Evolutionary conservation across 2,329 filamentous ascomycete species (phyloP).

Genomic region (Alternaria sp.): DNA sequence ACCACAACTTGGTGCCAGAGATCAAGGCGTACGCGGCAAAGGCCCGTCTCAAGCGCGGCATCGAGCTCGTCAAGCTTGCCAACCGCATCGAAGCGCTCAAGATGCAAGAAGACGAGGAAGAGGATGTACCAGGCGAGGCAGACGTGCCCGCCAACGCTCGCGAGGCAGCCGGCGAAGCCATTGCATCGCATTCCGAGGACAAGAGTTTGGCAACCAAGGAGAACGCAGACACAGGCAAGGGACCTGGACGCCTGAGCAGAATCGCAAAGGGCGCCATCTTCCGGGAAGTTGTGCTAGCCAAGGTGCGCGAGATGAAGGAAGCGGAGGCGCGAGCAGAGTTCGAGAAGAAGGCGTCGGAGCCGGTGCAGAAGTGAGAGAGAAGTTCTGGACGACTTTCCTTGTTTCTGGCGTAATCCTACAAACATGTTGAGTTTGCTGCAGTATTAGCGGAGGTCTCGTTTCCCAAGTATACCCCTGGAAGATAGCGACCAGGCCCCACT

Average conservation of each 20-base stretch:
- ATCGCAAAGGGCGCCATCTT: constrained; percentile 78
- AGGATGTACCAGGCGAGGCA: constrained; percentile 64
- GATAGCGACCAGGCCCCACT: constrained; percentile 23
- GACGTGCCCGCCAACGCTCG: constrained; percentile 69
- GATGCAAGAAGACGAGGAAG: constrained; percentile 88
- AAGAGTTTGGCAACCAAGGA: constrained; percentile 41
- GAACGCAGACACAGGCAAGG: constrained; percentile 48
- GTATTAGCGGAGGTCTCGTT: constrained; percentile 29
- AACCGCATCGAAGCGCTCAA: constrained; percentile 96
- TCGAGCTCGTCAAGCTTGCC: constrained; percentile 93
- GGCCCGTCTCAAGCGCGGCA: constrained; percentile 87
- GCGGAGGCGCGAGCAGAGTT: constrained; percentile 76
- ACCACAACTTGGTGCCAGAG: constrained; percentile 97
- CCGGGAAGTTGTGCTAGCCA: constrained; percentile 90
- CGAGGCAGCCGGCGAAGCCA: constrained; percentile 59
- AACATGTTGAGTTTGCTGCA: constrained; percentile 28
- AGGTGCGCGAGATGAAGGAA: constrained; percentile 90
- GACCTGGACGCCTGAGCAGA: constrained; percentile 58
- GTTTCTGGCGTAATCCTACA: constrained; percentile 13
- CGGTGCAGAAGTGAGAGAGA: constrained; percentile 31
- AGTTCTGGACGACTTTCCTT: background rate
- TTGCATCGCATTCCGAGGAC: constrained; percentile 40
- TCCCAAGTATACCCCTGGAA: constrained; percentile 39
- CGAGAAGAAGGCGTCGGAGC: constrained; percentile 62
- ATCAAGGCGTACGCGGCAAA: constrained; percentile 93